phyloP scores from a whole-genome alignment of 768 basidiomycete genomes.

The Hericium rajendrae region DNA sequence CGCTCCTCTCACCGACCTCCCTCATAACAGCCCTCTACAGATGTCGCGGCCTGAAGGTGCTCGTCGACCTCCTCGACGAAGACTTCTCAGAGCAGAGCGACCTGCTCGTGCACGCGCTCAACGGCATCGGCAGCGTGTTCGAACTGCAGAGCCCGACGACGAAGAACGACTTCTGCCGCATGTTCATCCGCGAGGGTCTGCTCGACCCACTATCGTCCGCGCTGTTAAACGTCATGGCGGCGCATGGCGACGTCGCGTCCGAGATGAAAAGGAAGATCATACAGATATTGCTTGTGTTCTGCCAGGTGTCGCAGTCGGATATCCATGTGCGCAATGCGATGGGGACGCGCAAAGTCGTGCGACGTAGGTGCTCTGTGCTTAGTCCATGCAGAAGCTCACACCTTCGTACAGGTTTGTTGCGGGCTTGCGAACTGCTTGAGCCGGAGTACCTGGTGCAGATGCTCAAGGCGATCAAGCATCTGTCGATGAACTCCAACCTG shows the following conservation, averaged over 20 bases:
- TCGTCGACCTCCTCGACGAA: conserved; percentile 95
- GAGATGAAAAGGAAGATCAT: conserved; percentile 87
- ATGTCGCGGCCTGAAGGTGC: conserved; percentile 88
- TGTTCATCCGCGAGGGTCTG: conserved; percentile 95
- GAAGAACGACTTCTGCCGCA: conserved; percentile 96
- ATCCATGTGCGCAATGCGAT: conserved; percentile 88
- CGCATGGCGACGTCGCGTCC: conserved; percentile 48
- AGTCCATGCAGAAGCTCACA: neutral
- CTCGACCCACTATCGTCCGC: conserved; percentile 89
- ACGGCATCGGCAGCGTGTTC: conserved; percentile 92
- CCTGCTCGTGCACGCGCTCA: conserved; percentile 85
- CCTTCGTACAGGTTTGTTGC: conserved; percentile 47
- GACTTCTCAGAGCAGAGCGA: conserved; percentile 88
- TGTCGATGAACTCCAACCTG: conserved; percentile 86
- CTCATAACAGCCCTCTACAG: conserved; percentile 27
- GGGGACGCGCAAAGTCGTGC: conserved; percentile 79
- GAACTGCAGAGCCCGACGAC: conserved; percentile 94
- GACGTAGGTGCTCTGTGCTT: conserved; percentile 48
- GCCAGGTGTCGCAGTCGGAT: conserved; percentile 94
- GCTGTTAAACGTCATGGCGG: conserved; percentile 78
- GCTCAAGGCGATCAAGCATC: conserved; percentile 92
- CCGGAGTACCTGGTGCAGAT: conserved; percentile 82
- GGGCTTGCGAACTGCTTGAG: conserved; percentile 80
- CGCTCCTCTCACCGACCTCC: neutral
- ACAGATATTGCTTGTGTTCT: conserved; percentile 82